phyloP scores from a whole-genome alignment of 306 rosid genomes.

The Bauhinia variegata region DNA sequence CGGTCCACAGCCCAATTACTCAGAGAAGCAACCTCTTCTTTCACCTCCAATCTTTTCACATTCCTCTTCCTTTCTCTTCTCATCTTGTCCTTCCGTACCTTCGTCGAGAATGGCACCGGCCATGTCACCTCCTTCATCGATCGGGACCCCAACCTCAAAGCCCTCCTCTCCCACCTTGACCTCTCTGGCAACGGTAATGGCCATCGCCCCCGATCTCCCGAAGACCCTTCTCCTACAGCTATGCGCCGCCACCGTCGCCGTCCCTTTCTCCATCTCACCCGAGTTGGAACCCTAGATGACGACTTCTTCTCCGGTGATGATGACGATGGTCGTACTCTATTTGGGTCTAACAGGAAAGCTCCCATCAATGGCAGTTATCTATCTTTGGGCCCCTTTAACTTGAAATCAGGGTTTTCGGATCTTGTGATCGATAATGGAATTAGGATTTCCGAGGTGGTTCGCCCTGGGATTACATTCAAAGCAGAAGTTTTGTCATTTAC shows the following conservation, averaged over 20 bases:
- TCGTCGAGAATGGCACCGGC: slow-evolving; percentile 71
- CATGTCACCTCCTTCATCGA: slow-evolving; percentile 80
- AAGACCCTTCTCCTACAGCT: slow-evolving; percentile 37
- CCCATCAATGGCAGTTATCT: slow-evolving; percentile 54
- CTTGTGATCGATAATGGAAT: slow-evolving; percentile 63
- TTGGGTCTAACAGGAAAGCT: slow-evolving; percentile 52
- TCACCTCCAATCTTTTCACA: slow-evolving; percentile 58
- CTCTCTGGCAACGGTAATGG: slow-evolving; percentile 47
- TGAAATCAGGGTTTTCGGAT: slow-evolving; percentile 69
- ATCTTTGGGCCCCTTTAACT: slow-evolving; percentile 44
- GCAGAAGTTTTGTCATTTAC: slow-evolving; percentile 31
- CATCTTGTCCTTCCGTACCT: slow-evolving; percentile 70
- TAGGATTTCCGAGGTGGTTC: slow-evolving; percentile 71
- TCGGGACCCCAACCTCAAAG: slow-evolving; percentile 74
- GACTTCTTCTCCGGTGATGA: slow-evolving; percentile 92
- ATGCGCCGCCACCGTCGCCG: slow-evolving; percentile 54
- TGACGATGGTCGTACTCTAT: slow-evolving; percentile 62
- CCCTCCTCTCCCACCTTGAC: slow-evolving; percentile 81
- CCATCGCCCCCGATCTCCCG: slow-evolving; percentile 27
- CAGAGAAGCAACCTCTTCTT: slow-evolving; percentile 48
- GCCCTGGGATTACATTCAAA: slow-evolving; percentile 64
- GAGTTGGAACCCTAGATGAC: slow-evolving; percentile 87
- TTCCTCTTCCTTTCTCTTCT: slow-evolving; percentile 80
- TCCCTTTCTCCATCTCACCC: slow-evolving; percentile 85
- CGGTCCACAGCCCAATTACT: slow-evolving; percentile 64